phyloP scores from a whole-genome alignment of 179 eudicot species.

The Carnegiea gigantea region DNA sequence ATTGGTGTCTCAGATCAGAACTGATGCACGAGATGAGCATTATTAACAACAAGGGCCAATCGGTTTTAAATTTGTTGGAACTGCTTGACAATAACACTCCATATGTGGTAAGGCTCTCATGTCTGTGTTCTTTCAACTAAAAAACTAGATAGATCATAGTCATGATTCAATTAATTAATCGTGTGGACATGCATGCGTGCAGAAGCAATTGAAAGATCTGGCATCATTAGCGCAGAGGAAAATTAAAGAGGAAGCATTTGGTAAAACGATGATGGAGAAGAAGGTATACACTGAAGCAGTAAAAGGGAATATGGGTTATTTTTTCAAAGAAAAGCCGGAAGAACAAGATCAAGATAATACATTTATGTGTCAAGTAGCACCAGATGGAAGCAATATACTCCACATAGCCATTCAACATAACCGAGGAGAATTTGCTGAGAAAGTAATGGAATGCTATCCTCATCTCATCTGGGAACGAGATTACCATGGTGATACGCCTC shows the following conservation, averaged over 20 bases:
- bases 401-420: constrained; percentile 15
- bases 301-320: background rate
- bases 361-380: background rate
- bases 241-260: background rate
- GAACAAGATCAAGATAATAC: too few species aligned
- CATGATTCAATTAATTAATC: too few species aligned
- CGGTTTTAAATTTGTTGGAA: background rate
- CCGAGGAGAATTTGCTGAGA: background rate
- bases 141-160: too few species aligned
- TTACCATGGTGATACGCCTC: constrained; percentile 23
- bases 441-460: background rate
- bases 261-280: background rate
- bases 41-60: background rate
- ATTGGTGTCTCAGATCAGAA: background rate
- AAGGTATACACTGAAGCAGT: background rate
- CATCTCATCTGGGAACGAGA: constrained; percentile 8
- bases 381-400: constrained; percentile 19
- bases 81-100: background rate
- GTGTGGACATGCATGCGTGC: background rate
- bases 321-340: background rate
- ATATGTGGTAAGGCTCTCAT: background rate
- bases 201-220: background rate
- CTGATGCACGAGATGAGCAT: background rate
- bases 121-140: too few species aligned
- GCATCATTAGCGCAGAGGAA: background rate